Percentiles rank a stretch among this genome's conserved stretches.
Evolutionary conservation across 2,329 filamentous ascomycete genomes (phyloP).

Genomic region (Periglandula ipomoeae): DNA sequence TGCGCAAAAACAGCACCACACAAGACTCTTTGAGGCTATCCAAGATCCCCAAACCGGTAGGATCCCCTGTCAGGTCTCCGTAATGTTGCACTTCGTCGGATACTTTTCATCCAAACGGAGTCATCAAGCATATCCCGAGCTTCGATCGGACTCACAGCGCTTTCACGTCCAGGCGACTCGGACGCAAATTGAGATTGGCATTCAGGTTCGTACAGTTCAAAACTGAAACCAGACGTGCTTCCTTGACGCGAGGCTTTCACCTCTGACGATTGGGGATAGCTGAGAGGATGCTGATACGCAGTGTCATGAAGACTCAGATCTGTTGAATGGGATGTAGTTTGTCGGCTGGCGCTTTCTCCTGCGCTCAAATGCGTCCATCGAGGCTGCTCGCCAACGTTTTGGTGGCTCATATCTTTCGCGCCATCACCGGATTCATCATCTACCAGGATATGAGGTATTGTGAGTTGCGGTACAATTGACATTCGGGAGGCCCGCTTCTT

Average conservation of each 20-base stretch:
- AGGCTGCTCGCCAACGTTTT: not conserved
- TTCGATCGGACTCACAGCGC: constrained; percentile 63
- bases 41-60: constrained; percentile 21
- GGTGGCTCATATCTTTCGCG: constrained; percentile 1
- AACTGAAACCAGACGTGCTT: constrained; percentile 49
- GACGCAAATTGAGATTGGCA: constrained; percentile 17
- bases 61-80: constrained; percentile 32
- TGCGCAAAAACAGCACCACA: too few species aligned
- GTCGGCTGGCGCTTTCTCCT: constrained; percentile 7
- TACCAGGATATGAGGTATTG: constrained; percentile 82
- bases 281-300: constrained; percentile 38
- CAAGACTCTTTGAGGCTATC: constrained; percentile 9
- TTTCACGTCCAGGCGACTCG: constrained; percentile 51
- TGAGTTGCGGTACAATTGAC: constrained; percentile 67
- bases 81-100: constrained; percentile 75
- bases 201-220: constrained; percentile 42
- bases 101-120: constrained; percentile 88
- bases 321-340: constrained; percentile 20
- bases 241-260: constrained; percentile 30
- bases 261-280: constrained; percentile 40
- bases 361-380: constrained; percentile 10
- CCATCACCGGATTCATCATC: constrained; percentile 59
- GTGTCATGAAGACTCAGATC: constrained; percentile 30
- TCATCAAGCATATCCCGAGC: constrained; percentile 81
- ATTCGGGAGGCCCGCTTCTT: constrained; percentile 67